Conservation (phyloP, 2,329 filamentous ascomycete species). For the Colletotrichum tropicicola region DNA sequence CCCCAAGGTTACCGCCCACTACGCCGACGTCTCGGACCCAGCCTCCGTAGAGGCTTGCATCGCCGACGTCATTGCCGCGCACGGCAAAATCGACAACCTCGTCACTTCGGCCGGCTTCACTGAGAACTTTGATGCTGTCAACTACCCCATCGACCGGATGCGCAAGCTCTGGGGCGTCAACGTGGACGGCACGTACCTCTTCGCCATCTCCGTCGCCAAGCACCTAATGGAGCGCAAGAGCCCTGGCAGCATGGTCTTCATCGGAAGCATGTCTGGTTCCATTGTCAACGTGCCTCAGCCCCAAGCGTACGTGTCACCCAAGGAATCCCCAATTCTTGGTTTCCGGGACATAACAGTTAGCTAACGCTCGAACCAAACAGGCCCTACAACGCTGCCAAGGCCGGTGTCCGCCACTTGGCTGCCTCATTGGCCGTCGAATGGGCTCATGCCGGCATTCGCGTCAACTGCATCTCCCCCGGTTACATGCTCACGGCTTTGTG, state of each 20-base stretch:
- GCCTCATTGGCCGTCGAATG: conserved; percentile 92
- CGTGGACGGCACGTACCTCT: conserved; percentile 91
- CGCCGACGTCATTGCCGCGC: conserved; percentile 72
- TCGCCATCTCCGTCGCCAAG: conserved; percentile 83
- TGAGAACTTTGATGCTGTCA: conserved; percentile 92
- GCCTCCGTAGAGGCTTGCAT: conserved; percentile 81
- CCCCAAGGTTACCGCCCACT: conserved; percentile 89
- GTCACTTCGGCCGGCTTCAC: conserved; percentile 98
- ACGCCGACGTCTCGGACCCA: conserved; percentile 84
- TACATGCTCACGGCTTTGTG: conserved; percentile 97
- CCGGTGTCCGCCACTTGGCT: conserved; percentile 88
- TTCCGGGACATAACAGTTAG: neutral
- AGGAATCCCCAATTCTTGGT: neutral
- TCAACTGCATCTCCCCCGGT: conserved; percentile 94
- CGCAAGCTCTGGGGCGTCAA: conserved; percentile 96
- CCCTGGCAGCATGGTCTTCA: conserved; percentile 89
- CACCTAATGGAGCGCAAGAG: conserved; percentile 86
- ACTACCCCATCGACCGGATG: conserved; percentile 90
- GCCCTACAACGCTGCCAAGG: conserved; percentile 93
- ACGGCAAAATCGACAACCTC: conserved; percentile 88
- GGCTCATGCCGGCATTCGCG: conserved; percentile 86
- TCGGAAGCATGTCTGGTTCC: conserved; percentile 92
- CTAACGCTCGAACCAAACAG: conserved; percentile 39
- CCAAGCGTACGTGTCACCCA: conserved; percentile 67
- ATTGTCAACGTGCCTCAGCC: conserved; percentile 97